These are phyloP conservation scores for Ensete glaucum DNA, from an alignment of 176 grass and related monocot genomes.

Conservation along the genomic window DNA sequence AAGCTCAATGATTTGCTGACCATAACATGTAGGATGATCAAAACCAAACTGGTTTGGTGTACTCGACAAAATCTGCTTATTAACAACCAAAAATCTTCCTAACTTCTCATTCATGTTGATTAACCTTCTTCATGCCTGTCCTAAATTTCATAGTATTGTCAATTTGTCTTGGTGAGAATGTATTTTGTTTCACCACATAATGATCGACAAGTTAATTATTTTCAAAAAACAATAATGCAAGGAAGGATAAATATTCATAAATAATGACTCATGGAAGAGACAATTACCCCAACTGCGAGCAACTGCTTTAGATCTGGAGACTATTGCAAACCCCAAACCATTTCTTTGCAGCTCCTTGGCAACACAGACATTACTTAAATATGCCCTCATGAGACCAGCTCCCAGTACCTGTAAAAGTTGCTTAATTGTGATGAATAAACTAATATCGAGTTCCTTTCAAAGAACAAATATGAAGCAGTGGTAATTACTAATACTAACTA, in stretches of 20 bases:
- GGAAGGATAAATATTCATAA: neutral
- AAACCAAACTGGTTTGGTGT: too few species aligned
- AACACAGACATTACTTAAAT: conserved; percentile 81
- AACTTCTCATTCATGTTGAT: too few species aligned
- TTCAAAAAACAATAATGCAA: neutral
- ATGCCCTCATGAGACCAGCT: conserved; percentile 46
- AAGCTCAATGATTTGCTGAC: too few species aligned
- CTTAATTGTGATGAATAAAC: conserved; percentile 13
- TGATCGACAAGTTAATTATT: neutral
- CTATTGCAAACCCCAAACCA: conserved; percentile 65
- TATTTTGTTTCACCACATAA: too few species aligned
- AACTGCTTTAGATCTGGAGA: conserved; percentile 67
- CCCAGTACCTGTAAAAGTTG: conserved; percentile 44
- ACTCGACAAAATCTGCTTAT: too few species aligned
- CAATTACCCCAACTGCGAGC: conserved; percentile 66
- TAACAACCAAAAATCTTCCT: too few species aligned
- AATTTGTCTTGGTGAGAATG: too few species aligned
- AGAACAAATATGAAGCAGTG: neutral
- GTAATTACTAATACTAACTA: neutral
- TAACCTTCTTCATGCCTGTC: too few species aligned
- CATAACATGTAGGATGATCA: too few species aligned
- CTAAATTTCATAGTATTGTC: too few species aligned
- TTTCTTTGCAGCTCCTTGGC: conserved; percentile 80
- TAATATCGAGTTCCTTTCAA: conserved; percentile 1
- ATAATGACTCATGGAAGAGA: neutral